phyloP scores from a whole-genome alignment of 2,329 filamentous ascomycete species.

The Aspergillus pseudoterreus region DNA sequence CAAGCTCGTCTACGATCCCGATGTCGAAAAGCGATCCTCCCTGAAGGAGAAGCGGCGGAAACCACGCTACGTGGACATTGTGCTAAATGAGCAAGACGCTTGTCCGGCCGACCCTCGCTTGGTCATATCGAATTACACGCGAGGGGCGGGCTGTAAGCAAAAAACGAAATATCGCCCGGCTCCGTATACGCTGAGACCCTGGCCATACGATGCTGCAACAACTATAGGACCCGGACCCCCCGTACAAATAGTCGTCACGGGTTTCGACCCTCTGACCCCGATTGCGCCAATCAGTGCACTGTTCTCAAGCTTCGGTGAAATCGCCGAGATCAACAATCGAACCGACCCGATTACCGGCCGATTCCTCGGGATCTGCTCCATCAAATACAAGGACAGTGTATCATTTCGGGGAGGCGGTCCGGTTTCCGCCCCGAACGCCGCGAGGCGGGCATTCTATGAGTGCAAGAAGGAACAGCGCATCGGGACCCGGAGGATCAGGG shows the following conservation, averaged over 20 bases:
- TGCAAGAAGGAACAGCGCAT: conserved; percentile 76
- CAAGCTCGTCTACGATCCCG: conserved; percentile 61
- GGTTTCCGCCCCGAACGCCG: conserved; percentile 72
- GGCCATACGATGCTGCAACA: conserved; percentile 74
- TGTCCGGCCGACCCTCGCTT: conserved; percentile 79
- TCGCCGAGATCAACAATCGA: conserved; percentile 87
- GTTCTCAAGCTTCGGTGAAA: conserved; percentile 56
- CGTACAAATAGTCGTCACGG: conserved; percentile 86
- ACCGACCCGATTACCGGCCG: conserved; percentile 93
- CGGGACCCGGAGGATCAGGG: conserved; percentile 70
- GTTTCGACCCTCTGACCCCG: conserved; percentile 86
- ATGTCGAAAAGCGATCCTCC: conserved; percentile 55
- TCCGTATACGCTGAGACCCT: conserved; percentile 77
- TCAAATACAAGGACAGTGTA: conserved; percentile 75
- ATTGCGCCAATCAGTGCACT: conserved; percentile 49
- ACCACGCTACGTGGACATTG: conserved; percentile 51
- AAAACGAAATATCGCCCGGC: conserved; percentile 67
- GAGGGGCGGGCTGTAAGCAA: conserved; percentile 62
- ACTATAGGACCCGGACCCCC: conserved; percentile 87
- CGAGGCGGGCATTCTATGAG: conserved; percentile 70
- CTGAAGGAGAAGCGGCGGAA: conserved; percentile 55
- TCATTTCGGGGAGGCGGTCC: conserved; percentile 50
- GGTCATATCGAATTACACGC: conserved; percentile 59
- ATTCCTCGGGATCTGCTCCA: conserved; percentile 88
- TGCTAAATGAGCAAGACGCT: conserved; percentile 54